Percentiles rank a stretch among this genome's conserved stretches.
Evolutionary conservation across 2,329 filamentous ascomycete species (phyloP).

Genomic region (Lithohypha guttulata): DNA sequence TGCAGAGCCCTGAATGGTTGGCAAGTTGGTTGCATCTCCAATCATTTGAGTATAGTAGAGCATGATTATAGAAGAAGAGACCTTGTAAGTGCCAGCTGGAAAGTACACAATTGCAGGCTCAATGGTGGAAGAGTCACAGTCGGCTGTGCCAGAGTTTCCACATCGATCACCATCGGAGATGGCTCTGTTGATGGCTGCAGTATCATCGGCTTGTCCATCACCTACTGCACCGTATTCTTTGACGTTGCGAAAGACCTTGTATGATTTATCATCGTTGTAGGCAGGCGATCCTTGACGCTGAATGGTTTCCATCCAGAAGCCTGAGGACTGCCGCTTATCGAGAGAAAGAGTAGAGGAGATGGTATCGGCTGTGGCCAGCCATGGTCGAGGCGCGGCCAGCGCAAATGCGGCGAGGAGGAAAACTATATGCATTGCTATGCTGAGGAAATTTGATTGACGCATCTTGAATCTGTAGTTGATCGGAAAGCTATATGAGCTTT

Average conservation of each 20-base stretch:
- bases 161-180: conserved; percentile 71
- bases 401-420: conserved; percentile 4
- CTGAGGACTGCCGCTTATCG: conserved; percentile 25
- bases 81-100: conserved; percentile 73
- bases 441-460: background rate
- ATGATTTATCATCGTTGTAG: conserved; percentile 43
- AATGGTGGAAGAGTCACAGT: conserved; percentile 75
- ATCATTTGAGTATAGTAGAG: conserved; percentile 92
- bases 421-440: conserved; percentile 1
- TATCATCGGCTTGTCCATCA: conserved; percentile 68
- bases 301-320: conserved; percentile 64
- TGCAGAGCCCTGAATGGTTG: conserved; percentile 62
- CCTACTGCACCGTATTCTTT: conserved; percentile 64
- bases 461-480: background rate
- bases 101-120: conserved; percentile 85
- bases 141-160: conserved; percentile 62
- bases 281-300: conserved; percentile 57
- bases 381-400: conserved; percentile 5
- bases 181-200: conserved; percentile 74
- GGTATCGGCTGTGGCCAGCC: background rate
- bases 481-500: conserved; percentile 1
- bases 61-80: conserved; percentile 68
- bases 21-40: conserved; percentile 62
- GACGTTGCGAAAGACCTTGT: conserved; percentile 68
- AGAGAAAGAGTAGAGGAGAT: background rate